A percentile compares a stretch with the other conserved stretches of the same genome.
These are phyloP conservation scores for Epichloe baconii DNA, from an alignment of 2,329 filamentous ascomycete species.

Conservation along the genomic window DNA sequence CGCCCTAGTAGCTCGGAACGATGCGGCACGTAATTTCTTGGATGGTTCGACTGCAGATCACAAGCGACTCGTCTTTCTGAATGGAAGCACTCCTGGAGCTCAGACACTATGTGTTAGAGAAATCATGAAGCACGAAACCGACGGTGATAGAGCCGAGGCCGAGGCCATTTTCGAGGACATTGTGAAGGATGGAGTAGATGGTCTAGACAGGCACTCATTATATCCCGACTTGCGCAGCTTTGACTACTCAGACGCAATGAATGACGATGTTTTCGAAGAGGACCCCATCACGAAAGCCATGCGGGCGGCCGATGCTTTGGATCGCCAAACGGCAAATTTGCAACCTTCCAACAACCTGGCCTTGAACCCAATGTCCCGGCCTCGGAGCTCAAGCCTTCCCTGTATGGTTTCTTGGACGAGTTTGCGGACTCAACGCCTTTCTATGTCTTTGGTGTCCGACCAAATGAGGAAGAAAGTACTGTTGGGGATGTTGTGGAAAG, in stretches of 20 bases:
- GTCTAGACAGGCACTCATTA: slow-evolving; percentile 16
- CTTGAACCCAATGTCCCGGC: slow-evolving; percentile 25
- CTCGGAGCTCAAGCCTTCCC: slow-evolving; percentile 37
- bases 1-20: slow-evolving; percentile 32
- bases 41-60: slow-evolving; percentile 28
- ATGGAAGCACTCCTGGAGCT: slow-evolving; percentile 44
- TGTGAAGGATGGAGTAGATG: slow-evolving; percentile 34
- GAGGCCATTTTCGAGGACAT: slow-evolving; percentile 37
- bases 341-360: slow-evolving; percentile 37
- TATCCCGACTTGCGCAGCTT: slow-evolving; percentile 9
- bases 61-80: slow-evolving; percentile 45
- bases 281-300: slow-evolving; percentile 43
- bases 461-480: slow-evolving; percentile 11
- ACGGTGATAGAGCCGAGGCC: slow-evolving; percentile 35
- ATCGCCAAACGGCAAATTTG: slow-evolving; percentile 40
- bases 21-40: slow-evolving; percentile 39
- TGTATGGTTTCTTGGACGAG: slow-evolving; percentile 30
- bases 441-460: slow-evolving; percentile 31
- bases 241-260: background rate
- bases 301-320: slow-evolving; percentile 44
- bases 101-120: slow-evolving; percentile 39
- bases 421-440: slow-evolving; percentile 32
- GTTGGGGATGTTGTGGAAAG: slow-evolving; percentile 8
- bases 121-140: slow-evolving; percentile 39
- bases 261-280: slow-evolving; percentile 24